Percentiles rank a stretch among this genome's conserved stretches.
These are phyloP conservation scores for Nakaseomyces kungkrabaensis DNA, from an alignment of 1,139 yeast genomes.

Conservation along the genomic window DNA sequence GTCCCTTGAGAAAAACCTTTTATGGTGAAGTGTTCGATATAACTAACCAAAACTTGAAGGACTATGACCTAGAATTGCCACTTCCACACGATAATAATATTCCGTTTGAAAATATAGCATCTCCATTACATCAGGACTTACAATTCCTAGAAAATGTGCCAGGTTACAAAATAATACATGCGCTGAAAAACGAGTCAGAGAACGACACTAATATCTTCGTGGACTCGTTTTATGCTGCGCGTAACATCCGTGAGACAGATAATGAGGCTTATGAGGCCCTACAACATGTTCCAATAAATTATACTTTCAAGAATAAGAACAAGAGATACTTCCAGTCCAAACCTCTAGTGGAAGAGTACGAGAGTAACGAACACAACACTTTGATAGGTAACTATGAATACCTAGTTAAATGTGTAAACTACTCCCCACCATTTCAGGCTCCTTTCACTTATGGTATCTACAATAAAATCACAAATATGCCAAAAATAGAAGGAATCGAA, in stretches of 20 bases:
- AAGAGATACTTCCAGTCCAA: conserved; percentile 57
- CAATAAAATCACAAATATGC: conserved; percentile 24
- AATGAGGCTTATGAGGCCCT: conserved; percentile 58
- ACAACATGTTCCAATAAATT: conserved; percentile 55
- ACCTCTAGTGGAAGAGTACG: conserved; percentile 57
- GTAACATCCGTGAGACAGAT: conserved; percentile 43
- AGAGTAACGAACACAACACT: conserved; percentile 26
- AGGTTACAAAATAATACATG: conserved; percentile 64
- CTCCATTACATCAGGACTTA: conserved; percentile 76
- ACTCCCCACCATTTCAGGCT: conserved; percentile 82
- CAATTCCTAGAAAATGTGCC: conserved; percentile 79
- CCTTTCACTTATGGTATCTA: conserved; percentile 54
- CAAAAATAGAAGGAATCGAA: conserved; percentile 12
- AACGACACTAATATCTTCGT: conserved; percentile 44
- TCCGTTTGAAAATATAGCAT: conserved; percentile 56
- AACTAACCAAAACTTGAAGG: conserved; percentile 35
- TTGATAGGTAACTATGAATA: conserved; percentile 27
- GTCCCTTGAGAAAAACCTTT: conserved; percentile 63
- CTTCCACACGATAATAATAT: conserved; percentile 50
- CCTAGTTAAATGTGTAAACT: conserved; percentile 51
- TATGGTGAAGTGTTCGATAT: conserved; percentile 72
- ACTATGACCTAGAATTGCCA: not conserved
- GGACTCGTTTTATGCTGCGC: conserved; percentile 66
- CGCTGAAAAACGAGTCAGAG: conserved; percentile 67
- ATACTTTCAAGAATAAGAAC: conserved; percentile 56